These are phyloP conservation scores for Allium cepa DNA, from an alignment of 106 monocot genomes.

Conservation along the genomic window DNA sequence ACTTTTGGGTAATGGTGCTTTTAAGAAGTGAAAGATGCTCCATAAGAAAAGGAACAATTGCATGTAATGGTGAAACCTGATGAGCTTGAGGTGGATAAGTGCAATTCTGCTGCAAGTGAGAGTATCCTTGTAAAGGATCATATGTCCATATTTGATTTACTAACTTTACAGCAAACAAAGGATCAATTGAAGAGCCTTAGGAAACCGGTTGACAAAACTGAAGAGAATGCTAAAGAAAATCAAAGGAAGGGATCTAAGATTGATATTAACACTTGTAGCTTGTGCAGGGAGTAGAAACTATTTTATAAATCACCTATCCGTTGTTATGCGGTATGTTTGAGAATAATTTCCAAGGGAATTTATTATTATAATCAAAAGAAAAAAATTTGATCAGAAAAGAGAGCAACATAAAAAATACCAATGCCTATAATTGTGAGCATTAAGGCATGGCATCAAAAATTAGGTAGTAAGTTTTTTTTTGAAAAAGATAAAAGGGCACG, in stretches of 20 bases:
- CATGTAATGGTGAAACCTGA: constrained; percentile 4
- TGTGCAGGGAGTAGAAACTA: constrained; percentile 48
- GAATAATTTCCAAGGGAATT: constrained; percentile 32
- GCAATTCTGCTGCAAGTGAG: background rate
- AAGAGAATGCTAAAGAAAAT: constrained; percentile 7
- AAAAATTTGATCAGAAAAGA: too few species aligned
- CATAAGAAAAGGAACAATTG: constrained; percentile 1
- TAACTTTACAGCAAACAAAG: constrained; percentile 24
- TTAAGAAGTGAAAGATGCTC: constrained; percentile 2
- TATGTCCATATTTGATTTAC: constrained; percentile 37
- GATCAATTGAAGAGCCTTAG: constrained; percentile 31
- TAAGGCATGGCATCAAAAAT: too few species aligned
- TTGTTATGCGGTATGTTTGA: constrained; percentile 48
- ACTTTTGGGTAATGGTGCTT: background rate
- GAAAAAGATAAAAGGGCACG: too few species aligned
- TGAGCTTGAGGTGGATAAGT: background rate
- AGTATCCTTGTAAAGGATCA: background rate
- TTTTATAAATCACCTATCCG: constrained; percentile 37
- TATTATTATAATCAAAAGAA: constrained; percentile 29
- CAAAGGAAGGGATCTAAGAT: background rate
- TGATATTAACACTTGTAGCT: constrained; percentile 41
- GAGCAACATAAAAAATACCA: too few species aligned
- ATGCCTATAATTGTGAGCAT: too few species aligned
- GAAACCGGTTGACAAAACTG: constrained; percentile 9
- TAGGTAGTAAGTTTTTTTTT: too few species aligned